Conservation (phyloP, 768 basidiomycete genomes). For the Fomitopsis pulvina region DNA sequence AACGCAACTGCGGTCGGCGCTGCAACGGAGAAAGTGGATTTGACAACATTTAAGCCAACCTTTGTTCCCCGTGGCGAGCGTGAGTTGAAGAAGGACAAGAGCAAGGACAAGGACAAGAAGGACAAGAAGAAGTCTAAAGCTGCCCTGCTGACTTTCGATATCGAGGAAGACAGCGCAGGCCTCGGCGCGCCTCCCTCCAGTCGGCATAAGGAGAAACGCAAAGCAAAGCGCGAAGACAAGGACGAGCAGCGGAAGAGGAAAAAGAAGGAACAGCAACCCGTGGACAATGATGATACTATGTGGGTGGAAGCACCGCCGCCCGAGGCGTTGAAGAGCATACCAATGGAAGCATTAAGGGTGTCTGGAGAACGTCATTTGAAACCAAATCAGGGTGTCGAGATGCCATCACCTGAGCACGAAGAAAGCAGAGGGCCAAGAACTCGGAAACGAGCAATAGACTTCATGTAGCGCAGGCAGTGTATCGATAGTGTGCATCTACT, state of each 20-base stretch:
- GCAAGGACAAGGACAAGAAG: slow-evolving; percentile 35
- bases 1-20: slow-evolving; percentile 5
- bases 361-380: neutral
- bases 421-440: slow-evolving; percentile 8
- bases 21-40: slow-evolving; percentile 34
- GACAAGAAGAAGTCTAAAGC: slow-evolving; percentile 38
- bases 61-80: slow-evolving; percentile 63
- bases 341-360: slow-evolving; percentile 12
- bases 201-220: slow-evolving; percentile 4
- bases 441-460: slow-evolving; percentile 19
- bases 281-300: slow-evolving; percentile 45
- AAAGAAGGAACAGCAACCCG: slow-evolving; percentile 37
- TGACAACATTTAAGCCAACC: slow-evolving; percentile 80
- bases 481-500: slow-evolving; percentile 16
- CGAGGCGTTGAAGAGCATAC: slow-evolving; percentile 37
- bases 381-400: neutral
- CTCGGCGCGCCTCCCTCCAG: slow-evolving; percentile 9
- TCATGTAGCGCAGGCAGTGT: slow-evolving; percentile 16
- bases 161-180: slow-evolving; percentile 49
- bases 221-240: slow-evolving; percentile 27
- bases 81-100: slow-evolving; percentile 32
- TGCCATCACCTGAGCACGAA: neutral
- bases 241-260: slow-evolving; percentile 20
- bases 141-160: slow-evolving; percentile 66
- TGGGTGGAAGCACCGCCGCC: slow-evolving; percentile 65